These are phyloP conservation scores for Kazachstania sp. DNA, from an alignment of 1,139 yeast species.

Conservation along the genomic window DNA sequence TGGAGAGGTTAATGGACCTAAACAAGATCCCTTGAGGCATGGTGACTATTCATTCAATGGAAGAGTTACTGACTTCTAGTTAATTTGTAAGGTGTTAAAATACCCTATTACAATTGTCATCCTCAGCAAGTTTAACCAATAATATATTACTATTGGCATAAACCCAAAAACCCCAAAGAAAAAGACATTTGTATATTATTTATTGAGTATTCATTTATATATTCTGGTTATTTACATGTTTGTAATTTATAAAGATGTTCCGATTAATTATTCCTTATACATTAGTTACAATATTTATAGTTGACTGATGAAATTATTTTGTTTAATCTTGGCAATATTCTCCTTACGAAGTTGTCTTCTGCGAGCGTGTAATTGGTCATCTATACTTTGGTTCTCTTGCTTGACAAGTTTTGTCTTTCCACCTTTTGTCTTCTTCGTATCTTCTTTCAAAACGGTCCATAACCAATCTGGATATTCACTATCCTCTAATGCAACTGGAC, in stretches of 20 bases:
- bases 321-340: slow-evolving; percentile 65
- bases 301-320: slow-evolving; percentile 57
- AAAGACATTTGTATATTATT: not conserved
- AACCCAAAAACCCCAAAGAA: not conserved
- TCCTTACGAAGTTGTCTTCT: slow-evolving; percentile 57
- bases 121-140: not conserved
- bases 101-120: not conserved
- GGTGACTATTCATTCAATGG: slow-evolving; percentile 96
- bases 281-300: slow-evolving; percentile 7
- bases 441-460: slow-evolving; percentile 71
- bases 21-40: slow-evolving; percentile 89
- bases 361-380: slow-evolving; percentile 59
- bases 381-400: slow-evolving; percentile 23
- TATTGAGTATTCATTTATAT: not conserved
- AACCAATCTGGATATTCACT: slow-evolving; percentile 91
- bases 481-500: slow-evolving; percentile 85
- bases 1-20: slow-evolving; percentile 98
- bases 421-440: slow-evolving; percentile 11
- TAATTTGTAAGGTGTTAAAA: not conserved
- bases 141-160: not conserved
- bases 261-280: not conserved
- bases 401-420: slow-evolving; percentile 34
- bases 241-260: not conserved
- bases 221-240: slow-evolving; percentile 4
- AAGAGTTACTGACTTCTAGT: slow-evolving; percentile 83